Base-by-base conservation (phyloP, 176 grass and related monocot genomes). In the Secale cereale region DNA sequence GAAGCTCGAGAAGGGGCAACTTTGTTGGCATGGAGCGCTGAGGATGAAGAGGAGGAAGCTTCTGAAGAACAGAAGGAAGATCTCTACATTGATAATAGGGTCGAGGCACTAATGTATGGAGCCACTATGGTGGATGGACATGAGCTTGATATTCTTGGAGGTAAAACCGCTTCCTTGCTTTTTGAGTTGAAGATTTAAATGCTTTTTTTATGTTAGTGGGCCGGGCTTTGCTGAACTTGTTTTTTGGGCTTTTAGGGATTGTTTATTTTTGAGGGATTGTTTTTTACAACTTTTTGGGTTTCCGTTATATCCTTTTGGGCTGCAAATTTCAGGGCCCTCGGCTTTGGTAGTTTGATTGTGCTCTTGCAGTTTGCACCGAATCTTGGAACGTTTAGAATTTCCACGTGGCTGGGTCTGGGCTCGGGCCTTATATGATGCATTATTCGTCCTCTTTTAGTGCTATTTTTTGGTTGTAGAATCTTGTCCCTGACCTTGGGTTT, bases 141-240 rank as follows among this genome's bases (percentile, higher is more conserved):
- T 62, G 97, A 99, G 88, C 91, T 99, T 67, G 89, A 86, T 62
- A 88, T 89, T 63, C 79, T 99, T 88, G 94, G 93, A 96, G 97
- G 97, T 99, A 90, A 92, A 89, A 92, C 61, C 14, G 71, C 19
- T 79, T 77, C 65, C 71, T 43, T 90, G 31, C 50, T 25, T 20
- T 83, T 74, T 46, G 36, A 74, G 72, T 36, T 22, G 26, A 45
- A 66, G 26, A 66, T 90, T 65, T 43, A 70, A 70, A 64, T 74
- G 65, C 59, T 83, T 56, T 40, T 74, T 74, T 86, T 39, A 76
- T 57, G 50, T 30, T 32, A 63, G 57, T 82, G 61, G 28, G 81
- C 82, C 76, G 28, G 85, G 35, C 76, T 82, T n/a, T 82, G 41
- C 80, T 74, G 70, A 61, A 41, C 13, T 64, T 50, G 23, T 74